A percentile compares a stretch with the other conserved stretches of the same genome.
phyloP scores from a whole-genome alignment of 805 yeast species.

The Maudiozyma serrabonitensis region DNA sequence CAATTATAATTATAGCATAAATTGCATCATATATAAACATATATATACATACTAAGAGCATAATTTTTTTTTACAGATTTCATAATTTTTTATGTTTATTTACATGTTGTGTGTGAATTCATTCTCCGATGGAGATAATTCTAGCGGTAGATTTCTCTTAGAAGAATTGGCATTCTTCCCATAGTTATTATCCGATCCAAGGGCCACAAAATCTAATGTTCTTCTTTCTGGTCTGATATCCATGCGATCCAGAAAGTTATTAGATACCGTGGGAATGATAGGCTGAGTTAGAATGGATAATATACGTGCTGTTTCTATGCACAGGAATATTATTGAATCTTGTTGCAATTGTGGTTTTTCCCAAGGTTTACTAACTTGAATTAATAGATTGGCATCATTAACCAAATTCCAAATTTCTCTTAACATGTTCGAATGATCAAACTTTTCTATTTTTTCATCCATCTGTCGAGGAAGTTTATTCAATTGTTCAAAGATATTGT shows the following conservation, averaged over 20 bases:
- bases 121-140: conserved; percentile 14
- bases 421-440: conserved; percentile 48
- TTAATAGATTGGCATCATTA: conserved; percentile 51
- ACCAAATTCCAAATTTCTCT: conserved; percentile 50
- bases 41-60: background rate
- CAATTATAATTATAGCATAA: background rate
- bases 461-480: conserved; percentile 19
- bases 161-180: conserved; percentile 47
- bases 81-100: background rate
- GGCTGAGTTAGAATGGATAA: conserved; percentile 60
- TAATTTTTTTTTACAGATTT: background rate
- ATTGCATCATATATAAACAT: background rate
- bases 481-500: background rate
- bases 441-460: conserved; percentile 35
- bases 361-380: conserved; percentile 79
- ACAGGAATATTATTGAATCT: conserved; percentile 49
- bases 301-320: conserved; percentile 64
- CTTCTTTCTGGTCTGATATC: conserved; percentile 41
- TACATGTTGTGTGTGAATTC: background rate
- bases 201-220: conserved; percentile 33
- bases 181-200: conserved; percentile 53
- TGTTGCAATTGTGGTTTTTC: conserved; percentile 30
- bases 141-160: conserved; percentile 41
- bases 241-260: conserved; percentile 49
- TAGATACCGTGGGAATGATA: conserved; percentile 58